Base-by-base conservation (phyloP, 192 early-diverging fungal genomes). In the Mortierella hygrophila region DNA sequence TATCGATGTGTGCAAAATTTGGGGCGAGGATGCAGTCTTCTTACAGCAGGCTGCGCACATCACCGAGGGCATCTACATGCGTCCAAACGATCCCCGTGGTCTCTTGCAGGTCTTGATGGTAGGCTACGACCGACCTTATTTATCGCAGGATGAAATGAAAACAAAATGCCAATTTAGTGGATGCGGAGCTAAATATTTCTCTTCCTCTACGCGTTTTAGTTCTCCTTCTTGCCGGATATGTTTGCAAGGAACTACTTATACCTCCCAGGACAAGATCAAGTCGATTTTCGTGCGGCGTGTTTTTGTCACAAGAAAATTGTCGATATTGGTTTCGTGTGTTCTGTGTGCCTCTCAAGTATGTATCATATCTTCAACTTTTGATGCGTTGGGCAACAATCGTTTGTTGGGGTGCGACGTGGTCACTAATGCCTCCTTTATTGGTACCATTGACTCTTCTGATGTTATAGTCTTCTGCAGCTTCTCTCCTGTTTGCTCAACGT, bases 291-390 rank as follows among this genome's bases (percentile, higher is more conserved):
- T 18, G 96, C 99, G 10, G 95, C 97, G 0, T 99, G 99, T 83
- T 99, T 99, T 74, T 99, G 99, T 85, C 99, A 99, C 89, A 97
- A 97, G 81, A 93, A 92, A 68, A 94, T 97, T 52, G 94, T 99
- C 20, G 96, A 97, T 81, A 92, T 98, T 79, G 99, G 97, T 0
- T 99, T 92, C 89, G 99, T 99, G n/a, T 99, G 99, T 84, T 98
- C 97, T 1, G 98, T 99, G 18, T 99, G 99, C 81, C 86, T 99
- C 40, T 98, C 99, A 23, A 98, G 96, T 96, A 93, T 29, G 80
- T 73, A 40, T 88, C 77, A 29, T 32, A 0, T 42, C 77, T 40
- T 40, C 46, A 70, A 37, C 29, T 52, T 46, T 18, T 74, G n/a
- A 16, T 32, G 32, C 13, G 26, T 54, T 46, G 13, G 55, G n/a